Evolutionary conservation across 2,329 filamentous ascomycete genomes (phyloP).

Genomic region (Talaromyces funiculosus): DNA sequence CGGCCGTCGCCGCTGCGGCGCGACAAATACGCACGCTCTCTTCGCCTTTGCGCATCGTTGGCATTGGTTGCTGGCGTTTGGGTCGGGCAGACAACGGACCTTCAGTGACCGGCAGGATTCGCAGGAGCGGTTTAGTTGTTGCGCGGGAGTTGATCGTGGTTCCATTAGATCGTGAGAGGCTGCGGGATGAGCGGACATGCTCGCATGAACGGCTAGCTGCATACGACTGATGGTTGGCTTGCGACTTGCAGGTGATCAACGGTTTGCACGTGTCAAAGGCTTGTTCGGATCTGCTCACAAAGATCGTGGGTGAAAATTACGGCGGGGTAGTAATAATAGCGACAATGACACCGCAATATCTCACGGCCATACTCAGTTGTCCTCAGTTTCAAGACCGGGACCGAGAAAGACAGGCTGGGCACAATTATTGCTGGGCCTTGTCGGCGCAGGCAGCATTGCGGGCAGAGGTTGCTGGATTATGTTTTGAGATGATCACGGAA

Average conservation of each 20-base stretch:
- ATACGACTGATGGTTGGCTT: neutral
- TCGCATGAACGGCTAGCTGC: neutral
- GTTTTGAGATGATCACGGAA: neutral
- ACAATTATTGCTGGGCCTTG: neutral
- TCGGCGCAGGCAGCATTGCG: neutral
- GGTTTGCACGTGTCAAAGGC: neutral
- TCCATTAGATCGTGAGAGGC: slow-evolving; percentile 19
- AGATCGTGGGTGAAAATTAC: neutral
- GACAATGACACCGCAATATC: neutral
- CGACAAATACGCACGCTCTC: slow-evolving; percentile 30
- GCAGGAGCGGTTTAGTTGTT: slow-evolving; percentile 32
- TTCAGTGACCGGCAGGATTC: slow-evolving; percentile 34
- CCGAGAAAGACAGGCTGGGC: neutral
- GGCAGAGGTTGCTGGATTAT: neutral
- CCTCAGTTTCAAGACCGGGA: neutral
- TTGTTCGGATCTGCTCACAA: neutral
- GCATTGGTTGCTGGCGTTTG: slow-evolving; percentile 28
- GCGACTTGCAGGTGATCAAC: neutral
- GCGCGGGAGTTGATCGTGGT: slow-evolving; percentile 19
- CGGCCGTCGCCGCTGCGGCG: slow-evolving; percentile 31
- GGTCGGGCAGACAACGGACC: slow-evolving; percentile 32
- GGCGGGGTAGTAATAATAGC: neutral
- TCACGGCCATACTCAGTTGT: neutral
- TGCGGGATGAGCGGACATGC: slow-evolving; percentile 25
- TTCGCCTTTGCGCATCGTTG: slow-evolving; percentile 33